Evolutionary conservation across 371 early-diverging fungal species (phyloP).

Genomic region (Mucor plumbeus): DNA sequence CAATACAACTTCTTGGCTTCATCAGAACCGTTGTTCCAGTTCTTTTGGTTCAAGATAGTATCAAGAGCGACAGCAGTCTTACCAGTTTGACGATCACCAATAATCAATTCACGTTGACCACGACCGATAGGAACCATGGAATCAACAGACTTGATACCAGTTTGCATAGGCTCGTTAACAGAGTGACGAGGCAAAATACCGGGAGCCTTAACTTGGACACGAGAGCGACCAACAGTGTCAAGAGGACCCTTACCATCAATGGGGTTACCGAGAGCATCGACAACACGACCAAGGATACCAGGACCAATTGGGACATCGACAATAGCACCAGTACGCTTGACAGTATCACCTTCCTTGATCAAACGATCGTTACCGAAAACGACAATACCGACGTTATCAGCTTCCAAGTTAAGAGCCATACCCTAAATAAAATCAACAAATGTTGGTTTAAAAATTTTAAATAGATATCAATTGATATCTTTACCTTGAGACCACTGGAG

Average conservation of each 20-base stretch:
- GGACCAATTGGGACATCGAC: constrained; percentile 95
- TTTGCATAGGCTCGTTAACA: constrained; percentile 97
- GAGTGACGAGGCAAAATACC: constrained; percentile 97
- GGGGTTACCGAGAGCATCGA: constrained; percentile 97
- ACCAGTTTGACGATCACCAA: constrained; percentile 98
- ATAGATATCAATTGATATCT: background rate
- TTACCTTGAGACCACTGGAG: constrained; percentile 92
- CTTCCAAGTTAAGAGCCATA: constrained; percentile 97
- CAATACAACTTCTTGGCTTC: constrained; percentile 80
- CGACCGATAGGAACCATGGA: constrained; percentile 98
- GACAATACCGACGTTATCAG: constrained; percentile 99
- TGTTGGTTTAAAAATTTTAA: background rate
- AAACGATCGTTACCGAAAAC: constrained; percentile 98
- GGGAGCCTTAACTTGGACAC: constrained; percentile 96
- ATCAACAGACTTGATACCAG: constrained; percentile 98
- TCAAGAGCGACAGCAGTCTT: constrained; percentile 96
- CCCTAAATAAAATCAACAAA: constrained; percentile 55
- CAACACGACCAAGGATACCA: constrained; percentile 94
- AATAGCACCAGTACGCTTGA: constrained; percentile 96
- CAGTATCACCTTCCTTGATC: constrained; percentile 90
- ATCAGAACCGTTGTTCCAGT: constrained; percentile 78
- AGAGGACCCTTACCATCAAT: constrained; percentile 98
- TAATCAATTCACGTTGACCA: constrained; percentile 98
- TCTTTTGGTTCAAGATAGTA: constrained; percentile 97
- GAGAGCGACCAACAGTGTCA: constrained; percentile 76